Conservation (phyloP, 345 rosid genomes). For the Gossypium thurberi region DNA sequence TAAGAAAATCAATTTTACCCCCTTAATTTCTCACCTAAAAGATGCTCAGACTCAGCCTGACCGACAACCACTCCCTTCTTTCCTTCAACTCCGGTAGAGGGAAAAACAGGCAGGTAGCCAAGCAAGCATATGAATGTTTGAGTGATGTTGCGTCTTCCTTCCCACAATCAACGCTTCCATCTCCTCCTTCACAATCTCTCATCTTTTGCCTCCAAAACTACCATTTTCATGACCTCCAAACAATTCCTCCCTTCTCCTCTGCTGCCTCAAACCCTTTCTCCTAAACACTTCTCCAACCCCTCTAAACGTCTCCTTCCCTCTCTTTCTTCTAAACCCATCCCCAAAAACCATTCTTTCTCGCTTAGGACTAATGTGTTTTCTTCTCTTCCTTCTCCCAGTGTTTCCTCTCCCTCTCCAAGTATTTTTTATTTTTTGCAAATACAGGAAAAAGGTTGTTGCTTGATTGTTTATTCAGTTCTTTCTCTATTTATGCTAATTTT, state of each 20-base stretch:
- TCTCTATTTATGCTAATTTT: not conserved
- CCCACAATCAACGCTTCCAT: no score
- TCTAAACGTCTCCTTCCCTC: not conserved
- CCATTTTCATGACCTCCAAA: not conserved
- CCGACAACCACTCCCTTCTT: no score
- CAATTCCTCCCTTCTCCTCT: not conserved
- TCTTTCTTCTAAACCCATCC: not conserved
- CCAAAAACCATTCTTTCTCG: not conserved
- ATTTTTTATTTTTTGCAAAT: not conserved
- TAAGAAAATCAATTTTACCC: no score
- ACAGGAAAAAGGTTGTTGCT: no score
- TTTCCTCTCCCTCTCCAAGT: not conserved
- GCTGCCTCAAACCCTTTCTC: not conserved
- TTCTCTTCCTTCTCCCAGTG: not conserved
- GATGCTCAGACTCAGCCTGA: no score
- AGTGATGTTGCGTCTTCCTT: no score
- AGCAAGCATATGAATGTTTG: no score
- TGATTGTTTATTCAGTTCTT: no score
- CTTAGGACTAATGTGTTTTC: not conserved
- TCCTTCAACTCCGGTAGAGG: no score
- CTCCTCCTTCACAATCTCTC: no score
- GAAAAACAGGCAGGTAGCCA: no score
- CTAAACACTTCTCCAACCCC: not conserved
- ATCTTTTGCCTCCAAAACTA: not conserved
- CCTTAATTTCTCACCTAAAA: no score